These are phyloP conservation scores for Lyophyllum shimeji DNA, from an alignment of 768 basidiomycete species.

Conservation along the genomic window DNA sequence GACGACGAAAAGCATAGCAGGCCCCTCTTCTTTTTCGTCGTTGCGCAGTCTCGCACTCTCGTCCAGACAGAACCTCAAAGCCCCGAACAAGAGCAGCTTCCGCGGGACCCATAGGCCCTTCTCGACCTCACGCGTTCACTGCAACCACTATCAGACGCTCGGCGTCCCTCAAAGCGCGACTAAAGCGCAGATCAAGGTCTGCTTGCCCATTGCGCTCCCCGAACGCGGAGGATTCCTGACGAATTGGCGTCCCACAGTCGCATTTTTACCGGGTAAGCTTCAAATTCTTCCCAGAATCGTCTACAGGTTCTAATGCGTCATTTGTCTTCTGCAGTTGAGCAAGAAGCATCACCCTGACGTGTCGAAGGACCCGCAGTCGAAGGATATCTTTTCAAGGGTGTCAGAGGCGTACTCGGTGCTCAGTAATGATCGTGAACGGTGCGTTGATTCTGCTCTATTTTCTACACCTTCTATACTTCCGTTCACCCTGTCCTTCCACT, in stretches of 20 bases:
- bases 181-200: slow-evolving; percentile 45
- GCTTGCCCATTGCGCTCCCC: background rate
- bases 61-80: background rate
- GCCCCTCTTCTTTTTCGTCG: background rate
- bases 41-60: background rate
- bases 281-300: background rate
- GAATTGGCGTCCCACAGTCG: slow-evolving; percentile 24
- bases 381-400: slow-evolving; percentile 35
- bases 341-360: slow-evolving; percentile 51
- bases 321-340: slow-evolving; percentile 32
- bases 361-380: slow-evolving; percentile 40
- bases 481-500: background rate
- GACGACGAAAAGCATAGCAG: background rate
- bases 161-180: slow-evolving; percentile 36
- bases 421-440: slow-evolving; percentile 44
- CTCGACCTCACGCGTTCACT: slow-evolving; percentile 20
- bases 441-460: background rate
- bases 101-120: slow-evolving; percentile 13
- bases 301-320: background rate
- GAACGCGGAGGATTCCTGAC: background rate
- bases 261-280: slow-evolving; percentile 39
- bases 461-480: background rate
- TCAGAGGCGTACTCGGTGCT: slow-evolving; percentile 47
- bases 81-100: background rate
- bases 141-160: slow-evolving; percentile 40